These are phyloP conservation scores for Corchorus olitorius DNA, from an alignment of 345 rosid genomes.

Conservation along the genomic window DNA sequence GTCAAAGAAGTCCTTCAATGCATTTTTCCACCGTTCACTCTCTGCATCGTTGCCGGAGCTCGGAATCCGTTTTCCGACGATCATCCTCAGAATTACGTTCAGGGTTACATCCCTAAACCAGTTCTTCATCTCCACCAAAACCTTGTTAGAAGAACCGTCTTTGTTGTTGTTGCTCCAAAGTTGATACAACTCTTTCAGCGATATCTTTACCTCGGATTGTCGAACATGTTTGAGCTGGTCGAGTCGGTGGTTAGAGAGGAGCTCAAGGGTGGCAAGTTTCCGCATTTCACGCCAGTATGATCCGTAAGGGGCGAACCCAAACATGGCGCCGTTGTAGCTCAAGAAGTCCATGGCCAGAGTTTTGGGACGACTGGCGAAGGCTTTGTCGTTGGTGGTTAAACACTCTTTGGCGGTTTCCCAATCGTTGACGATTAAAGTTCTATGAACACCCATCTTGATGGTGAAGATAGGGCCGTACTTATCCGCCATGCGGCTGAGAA, in stretches of 20 bases:
- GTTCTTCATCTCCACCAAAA: conserved; percentile 41
- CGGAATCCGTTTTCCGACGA: conserved; percentile 47
- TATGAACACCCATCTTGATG: conserved; percentile 34
- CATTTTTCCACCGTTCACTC: conserved; percentile 39
- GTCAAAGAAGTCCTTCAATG: conserved; percentile 41
- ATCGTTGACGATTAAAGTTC: conserved; percentile 29
- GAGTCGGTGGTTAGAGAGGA: conserved; percentile 57
- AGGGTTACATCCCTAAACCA: conserved; percentile 49
- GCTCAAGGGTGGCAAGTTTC: conserved; percentile 57
- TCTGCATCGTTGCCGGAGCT: neutral
- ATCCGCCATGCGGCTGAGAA: conserved; percentile 30
- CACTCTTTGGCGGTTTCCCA: conserved; percentile 56
- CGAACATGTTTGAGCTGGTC: conserved; percentile 48
- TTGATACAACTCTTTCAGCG: conserved; percentile 36
- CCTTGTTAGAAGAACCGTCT: conserved; percentile 18
- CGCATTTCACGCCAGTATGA: conserved; percentile 65
- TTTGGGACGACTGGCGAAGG: conserved; percentile 58
- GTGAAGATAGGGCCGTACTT: conserved; percentile 42
- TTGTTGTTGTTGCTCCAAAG: conserved; percentile 29
- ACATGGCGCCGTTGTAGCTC: conserved; percentile 61
- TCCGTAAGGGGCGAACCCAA: conserved; percentile 65
- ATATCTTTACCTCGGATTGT: neutral
- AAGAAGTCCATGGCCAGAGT: conserved; percentile 50
- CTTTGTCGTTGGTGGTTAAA: conserved; percentile 58
- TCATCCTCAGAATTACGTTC: conserved; percentile 42